Evolutionary conservation across 2,329 filamentous ascomycete genomes (phyloP).

Genomic region (Aspergillus phoenicis): DNA sequence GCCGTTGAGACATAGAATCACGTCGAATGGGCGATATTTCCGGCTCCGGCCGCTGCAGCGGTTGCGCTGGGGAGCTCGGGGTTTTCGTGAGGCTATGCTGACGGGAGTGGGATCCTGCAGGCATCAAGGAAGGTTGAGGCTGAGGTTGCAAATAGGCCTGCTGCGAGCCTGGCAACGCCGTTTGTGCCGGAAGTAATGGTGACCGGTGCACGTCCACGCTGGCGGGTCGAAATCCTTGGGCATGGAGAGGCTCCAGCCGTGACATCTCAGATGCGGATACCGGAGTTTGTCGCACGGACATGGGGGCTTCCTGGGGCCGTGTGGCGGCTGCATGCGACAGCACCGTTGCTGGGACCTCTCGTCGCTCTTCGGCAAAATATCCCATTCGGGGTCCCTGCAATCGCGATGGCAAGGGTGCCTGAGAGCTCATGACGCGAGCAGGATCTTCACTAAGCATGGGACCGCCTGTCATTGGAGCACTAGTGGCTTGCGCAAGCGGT

Average conservation of each 20-base stretch:
- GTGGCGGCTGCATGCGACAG: slow-evolving; percentile 26
- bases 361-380: slow-evolving; percentile 48
- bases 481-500: slow-evolving; percentile 43
- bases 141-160: slow-evolving; percentile 35
- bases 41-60: slow-evolving; percentile 32
- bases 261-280: slow-evolving; percentile 34
- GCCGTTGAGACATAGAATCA: slow-evolving; percentile 38
- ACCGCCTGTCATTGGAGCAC: slow-evolving; percentile 26
- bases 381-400: slow-evolving; percentile 47
- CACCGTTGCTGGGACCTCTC: slow-evolving; percentile 31
- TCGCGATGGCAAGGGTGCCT: slow-evolving; percentile 35
- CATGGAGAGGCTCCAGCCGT: slow-evolving; percentile 37
- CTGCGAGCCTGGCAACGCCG: slow-evolving; percentile 22
- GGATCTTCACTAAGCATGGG: slow-evolving; percentile 38
- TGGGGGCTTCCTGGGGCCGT: slow-evolving; percentile 33
- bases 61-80: slow-evolving; percentile 38
- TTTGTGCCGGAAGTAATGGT: slow-evolving; percentile 25
- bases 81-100: slow-evolving; percentile 39
- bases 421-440: slow-evolving; percentile 34
- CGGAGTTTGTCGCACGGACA: slow-evolving; percentile 35
- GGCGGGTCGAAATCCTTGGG: slow-evolving; percentile 25
- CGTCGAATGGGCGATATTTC: slow-evolving; percentile 40
- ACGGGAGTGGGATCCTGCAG: slow-evolving; percentile 37
- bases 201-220: slow-evolving; percentile 27
- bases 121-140: slow-evolving; percentile 29